Evolutionary conservation across 352 stramenopile species (phyloP).

Genomic region (Elongisporangium anandrum): DNA sequence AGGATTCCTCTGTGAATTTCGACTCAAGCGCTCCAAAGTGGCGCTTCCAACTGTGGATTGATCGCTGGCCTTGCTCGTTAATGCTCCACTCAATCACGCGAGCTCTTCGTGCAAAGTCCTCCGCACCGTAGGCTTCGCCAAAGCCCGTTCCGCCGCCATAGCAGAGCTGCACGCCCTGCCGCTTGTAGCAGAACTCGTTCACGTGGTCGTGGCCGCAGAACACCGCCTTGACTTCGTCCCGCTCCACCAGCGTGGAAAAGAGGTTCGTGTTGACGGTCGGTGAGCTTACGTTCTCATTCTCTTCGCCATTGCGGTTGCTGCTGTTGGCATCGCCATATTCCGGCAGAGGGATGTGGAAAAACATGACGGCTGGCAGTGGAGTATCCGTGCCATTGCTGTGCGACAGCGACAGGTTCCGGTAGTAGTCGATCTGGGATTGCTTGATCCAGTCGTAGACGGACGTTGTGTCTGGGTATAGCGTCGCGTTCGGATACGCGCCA

Average conservation of each 20-base stretch:
- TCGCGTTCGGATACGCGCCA: slow-evolving; percentile 22
- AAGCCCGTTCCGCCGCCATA: slow-evolving; percentile 51
- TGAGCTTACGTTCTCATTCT: slow-evolving; percentile 22
- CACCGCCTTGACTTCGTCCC: slow-evolving; percentile 47
- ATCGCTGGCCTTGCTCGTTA: slow-evolving; percentile 27
- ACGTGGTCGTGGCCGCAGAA: slow-evolving; percentile 61
- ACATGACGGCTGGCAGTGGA: slow-evolving; percentile 41
- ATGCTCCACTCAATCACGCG: slow-evolving; percentile 44
- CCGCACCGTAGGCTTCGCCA: slow-evolving; percentile 24
- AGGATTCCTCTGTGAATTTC: not conserved
- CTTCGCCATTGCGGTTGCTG: slow-evolving; percentile 19
- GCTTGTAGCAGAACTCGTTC: slow-evolving; percentile 55
- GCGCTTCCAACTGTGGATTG: slow-evolving; percentile 41
- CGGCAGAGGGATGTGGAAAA: slow-evolving; percentile 57
- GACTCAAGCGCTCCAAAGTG: slow-evolving; percentile 8
- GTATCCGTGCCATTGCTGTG: slow-evolving; percentile 10
- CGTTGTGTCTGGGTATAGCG: slow-evolving; percentile 19
- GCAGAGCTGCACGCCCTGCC: slow-evolving; percentile 43
- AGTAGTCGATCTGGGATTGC: slow-evolving; percentile 36
- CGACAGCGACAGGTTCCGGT: slow-evolving; percentile 24
- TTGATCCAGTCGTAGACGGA: slow-evolving; percentile 46
- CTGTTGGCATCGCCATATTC: slow-evolving; percentile 41
- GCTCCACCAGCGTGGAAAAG: slow-evolving; percentile 36
- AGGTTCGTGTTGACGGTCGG: slow-evolving; percentile 25
- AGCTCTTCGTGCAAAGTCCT: slow-evolving; percentile 23